A percentile compares a stretch with the other conserved stretches of the same genome.
Conservation (phyloP, 176 grass and related monocot species). For the Carex littledalei region DNA sequence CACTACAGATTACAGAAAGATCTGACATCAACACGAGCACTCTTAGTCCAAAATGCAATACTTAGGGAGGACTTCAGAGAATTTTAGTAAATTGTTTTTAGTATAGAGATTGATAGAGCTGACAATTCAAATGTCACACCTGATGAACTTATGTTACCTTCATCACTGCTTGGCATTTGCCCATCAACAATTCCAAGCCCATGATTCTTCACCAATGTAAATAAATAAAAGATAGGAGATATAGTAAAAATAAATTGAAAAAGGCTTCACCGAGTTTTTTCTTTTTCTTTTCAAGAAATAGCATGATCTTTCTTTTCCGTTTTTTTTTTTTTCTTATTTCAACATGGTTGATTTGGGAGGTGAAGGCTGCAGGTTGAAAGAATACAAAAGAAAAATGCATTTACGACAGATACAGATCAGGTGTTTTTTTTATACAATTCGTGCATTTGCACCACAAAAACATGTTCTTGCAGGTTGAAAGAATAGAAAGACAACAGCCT, state of each 20-base stretch:
- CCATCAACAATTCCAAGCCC: neutral
- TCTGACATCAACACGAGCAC: neutral
- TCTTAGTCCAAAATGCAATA: neutral
- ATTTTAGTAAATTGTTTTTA: neutral
- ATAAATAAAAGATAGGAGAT: neutral
- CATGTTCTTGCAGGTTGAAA: neutral
- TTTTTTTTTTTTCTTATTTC: neutral
- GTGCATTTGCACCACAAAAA: neutral
- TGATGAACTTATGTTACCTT: neutral
- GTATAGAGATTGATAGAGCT: neutral
- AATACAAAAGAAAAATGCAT: neutral
- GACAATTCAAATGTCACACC: neutral
- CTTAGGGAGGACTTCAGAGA: neutral
- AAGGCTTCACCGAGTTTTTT: neutral
- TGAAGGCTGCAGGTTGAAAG: neutral
- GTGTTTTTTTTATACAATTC: slow-evolving; percentile 8
- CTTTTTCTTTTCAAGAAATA: neutral
- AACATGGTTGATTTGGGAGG: neutral
- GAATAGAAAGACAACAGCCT: neutral
- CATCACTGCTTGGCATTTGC: neutral
- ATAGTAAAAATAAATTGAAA: neutral
- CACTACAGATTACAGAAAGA: neutral
- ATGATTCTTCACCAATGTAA: neutral
- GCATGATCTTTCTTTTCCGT: neutral
- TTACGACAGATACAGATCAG: neutral